Percentiles rank a stretch among this genome's conserved stretches.
Evolutionary conservation across 176 grass and related monocot species (phyloP).

Genomic region (Zea luxurians): DNA sequence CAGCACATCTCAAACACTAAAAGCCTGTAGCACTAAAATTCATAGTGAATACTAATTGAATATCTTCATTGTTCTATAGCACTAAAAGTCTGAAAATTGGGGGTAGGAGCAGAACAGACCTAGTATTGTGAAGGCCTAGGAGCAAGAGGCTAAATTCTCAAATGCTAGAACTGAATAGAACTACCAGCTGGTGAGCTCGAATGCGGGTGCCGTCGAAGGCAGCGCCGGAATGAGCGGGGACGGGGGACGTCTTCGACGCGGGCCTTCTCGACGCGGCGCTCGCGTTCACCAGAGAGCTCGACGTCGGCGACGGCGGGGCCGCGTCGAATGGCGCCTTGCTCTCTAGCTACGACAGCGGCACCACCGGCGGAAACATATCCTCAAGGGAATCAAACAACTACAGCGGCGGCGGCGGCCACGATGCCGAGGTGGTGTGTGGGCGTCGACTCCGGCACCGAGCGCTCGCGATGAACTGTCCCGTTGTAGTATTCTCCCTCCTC

Average conservation of each 20-base stretch:
- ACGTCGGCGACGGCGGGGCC: background rate
- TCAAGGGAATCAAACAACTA: conserved; percentile 74
- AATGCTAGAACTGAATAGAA: too few relatives aligned
- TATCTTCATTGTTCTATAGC: too few relatives aligned
- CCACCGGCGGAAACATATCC: conserved; percentile 62
- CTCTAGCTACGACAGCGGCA: conserved; percentile 48
- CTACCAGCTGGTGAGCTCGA: conserved; percentile 21
- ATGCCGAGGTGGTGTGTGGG: conserved; percentile 51
- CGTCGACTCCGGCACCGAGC: conserved; percentile 37
- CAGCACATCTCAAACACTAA: too few relatives aligned
- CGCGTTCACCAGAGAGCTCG: conserved; percentile 37
- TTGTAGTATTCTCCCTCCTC: too few relatives aligned
- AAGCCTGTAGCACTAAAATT: too few relatives aligned
- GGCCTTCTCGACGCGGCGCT: conserved; percentile 47
- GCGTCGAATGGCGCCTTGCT: conserved; percentile 43
- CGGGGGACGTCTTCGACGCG: conserved; percentile 37
- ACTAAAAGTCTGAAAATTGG: background rate
- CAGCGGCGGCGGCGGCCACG: conserved; percentile 40
- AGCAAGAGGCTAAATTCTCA: too few relatives aligned
- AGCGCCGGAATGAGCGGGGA: background rate
- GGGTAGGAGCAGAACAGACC: too few relatives aligned
- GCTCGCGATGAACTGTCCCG: too few relatives aligned
- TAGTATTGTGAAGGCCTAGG: too few relatives aligned
- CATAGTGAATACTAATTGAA: too few relatives aligned
- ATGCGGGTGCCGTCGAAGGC: background rate